A percentile compares a stretch with the other conserved stretches of the same genome.
Conservation (phyloP, 306 rosid species). For the Carpinus viminea region DNA sequence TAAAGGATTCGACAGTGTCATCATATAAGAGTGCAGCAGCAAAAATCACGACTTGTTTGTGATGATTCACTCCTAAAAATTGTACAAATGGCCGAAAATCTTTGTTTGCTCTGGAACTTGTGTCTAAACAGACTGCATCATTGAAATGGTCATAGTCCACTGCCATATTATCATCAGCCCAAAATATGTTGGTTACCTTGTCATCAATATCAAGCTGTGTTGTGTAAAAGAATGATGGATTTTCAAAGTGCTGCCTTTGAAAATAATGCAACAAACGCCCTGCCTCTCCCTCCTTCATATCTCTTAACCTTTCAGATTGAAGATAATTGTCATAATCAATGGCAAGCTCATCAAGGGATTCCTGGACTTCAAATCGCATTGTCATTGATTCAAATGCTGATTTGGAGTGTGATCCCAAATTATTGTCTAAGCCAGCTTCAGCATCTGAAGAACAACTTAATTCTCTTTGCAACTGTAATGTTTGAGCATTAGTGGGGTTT, state of each 20-base stretch:
- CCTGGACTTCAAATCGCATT: conserved; percentile 32
- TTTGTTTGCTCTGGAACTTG: conserved; percentile 43
- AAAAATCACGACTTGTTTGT: conserved; percentile 52
- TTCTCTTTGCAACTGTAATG: conserved; percentile 37
- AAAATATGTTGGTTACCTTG: conserved; percentile 58
- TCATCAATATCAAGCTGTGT: conserved; percentile 65
- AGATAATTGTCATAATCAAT: conserved; percentile 44
- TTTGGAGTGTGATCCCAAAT: conserved; percentile 37
- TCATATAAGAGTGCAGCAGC: conserved; percentile 59
- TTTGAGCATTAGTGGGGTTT: conserved; percentile 29
- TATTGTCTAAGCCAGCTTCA: conserved; percentile 32
- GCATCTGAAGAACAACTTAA: conserved; percentile 34
- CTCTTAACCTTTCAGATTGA: conserved; percentile 49
- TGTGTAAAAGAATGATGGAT: conserved; percentile 51
- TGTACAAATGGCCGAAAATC: conserved; percentile 56
- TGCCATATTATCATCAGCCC: conserved; percentile 68
- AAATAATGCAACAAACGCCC: conserved; percentile 58
- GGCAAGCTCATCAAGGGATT: conserved; percentile 42
- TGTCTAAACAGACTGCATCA: conserved; percentile 62
- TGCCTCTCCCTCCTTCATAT: conserved; percentile 64
- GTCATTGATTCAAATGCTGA: conserved; percentile 35
- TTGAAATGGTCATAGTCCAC: conserved; percentile 59
- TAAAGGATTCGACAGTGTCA: conserved; percentile 52
- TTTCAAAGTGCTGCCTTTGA: conserved; percentile 69
- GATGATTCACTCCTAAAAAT: conserved; percentile 63